Conservation (phyloP, 495 filamentous ascomycete species). For the Aspergillus nidulans region DNA sequence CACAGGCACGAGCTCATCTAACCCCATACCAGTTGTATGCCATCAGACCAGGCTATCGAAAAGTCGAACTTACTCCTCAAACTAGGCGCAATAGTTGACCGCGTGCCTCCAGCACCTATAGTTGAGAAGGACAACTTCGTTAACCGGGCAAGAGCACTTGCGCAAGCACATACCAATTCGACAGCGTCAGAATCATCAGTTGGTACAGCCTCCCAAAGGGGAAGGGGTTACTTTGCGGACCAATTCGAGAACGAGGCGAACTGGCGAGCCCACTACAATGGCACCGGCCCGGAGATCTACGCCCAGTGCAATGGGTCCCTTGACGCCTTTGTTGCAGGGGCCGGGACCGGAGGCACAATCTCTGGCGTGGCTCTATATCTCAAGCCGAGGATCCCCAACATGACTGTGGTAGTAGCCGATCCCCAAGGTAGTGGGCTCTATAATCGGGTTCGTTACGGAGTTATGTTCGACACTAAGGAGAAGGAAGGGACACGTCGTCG, state of each 20-base stretch:
- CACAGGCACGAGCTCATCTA: neutral
- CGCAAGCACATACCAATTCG: slow-evolving; percentile 61
- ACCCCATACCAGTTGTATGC: slow-evolving; percentile 68
- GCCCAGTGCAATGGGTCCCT: slow-evolving; percentile 68
- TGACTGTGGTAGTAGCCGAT: slow-evolving; percentile 83
- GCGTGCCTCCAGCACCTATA: slow-evolving; percentile 87
- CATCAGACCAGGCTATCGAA: slow-evolving; percentile 81
- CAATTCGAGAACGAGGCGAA: slow-evolving; percentile 93
- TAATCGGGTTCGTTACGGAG: slow-evolving; percentile 84
- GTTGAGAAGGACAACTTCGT: slow-evolving; percentile 89
- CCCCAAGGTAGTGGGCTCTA: slow-evolving; percentile 91
- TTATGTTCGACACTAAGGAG: slow-evolving; percentile 91
- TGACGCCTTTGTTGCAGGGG: slow-evolving; percentile 93
- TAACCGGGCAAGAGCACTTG: slow-evolving; percentile 79
- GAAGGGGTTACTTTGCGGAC: slow-evolving; percentile 84
- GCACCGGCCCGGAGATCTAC: slow-evolving; percentile 87
- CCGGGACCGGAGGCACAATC: slow-evolving; percentile 92
- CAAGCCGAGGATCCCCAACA: slow-evolving; percentile 58
- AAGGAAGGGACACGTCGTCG: slow-evolving; percentile 82
- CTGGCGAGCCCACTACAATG: slow-evolving; percentile 73
- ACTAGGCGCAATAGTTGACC: slow-evolving; percentile 84
- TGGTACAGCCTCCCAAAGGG: slow-evolving; percentile 18
- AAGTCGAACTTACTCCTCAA: slow-evolving; percentile 86
- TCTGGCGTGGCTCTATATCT: slow-evolving; percentile 79
- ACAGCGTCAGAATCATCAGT: slow-evolving; percentile 23